phyloP scores from a whole-genome alignment of 1,284 basidiomycete genomes.

The Leucoagaricus sp. region DNA sequence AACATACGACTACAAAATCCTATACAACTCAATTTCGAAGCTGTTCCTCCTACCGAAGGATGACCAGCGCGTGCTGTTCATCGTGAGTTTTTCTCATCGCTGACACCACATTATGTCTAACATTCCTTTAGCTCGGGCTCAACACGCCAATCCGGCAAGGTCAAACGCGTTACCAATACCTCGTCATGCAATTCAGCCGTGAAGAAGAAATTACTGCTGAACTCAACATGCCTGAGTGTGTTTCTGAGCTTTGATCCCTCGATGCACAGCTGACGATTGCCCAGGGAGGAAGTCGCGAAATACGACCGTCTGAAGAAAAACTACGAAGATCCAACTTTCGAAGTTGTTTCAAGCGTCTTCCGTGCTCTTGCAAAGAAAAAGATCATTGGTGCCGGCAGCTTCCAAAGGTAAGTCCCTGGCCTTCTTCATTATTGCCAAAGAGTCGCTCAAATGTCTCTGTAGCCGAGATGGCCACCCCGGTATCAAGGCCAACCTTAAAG shows the following conservation, averaged over 20 bases:
- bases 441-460: neutral
- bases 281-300: slow-evolving; percentile 70
- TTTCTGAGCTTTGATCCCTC: slow-evolving; percentile 10
- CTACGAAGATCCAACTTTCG: slow-evolving; percentile 93
- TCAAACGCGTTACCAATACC: slow-evolving; percentile 96
- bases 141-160: slow-evolving; percentile 96
- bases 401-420: slow-evolving; percentile 67
- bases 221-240: slow-evolving; percentile 90
- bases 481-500: slow-evolving; percentile 98
- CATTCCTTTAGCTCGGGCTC: slow-evolving; percentile 68
- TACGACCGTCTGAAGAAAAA: slow-evolving; percentile 88
- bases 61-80: slow-evolving; percentile 94
- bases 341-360: slow-evolving; percentile 95
- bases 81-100: slow-evolving; percentile 53
- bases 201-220: slow-evolving; percentile 98
- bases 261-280: neutral
- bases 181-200: slow-evolving; percentile 96
- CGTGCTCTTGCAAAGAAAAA: slow-evolving; percentile 90
- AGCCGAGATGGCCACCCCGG: slow-evolving; percentile 78
- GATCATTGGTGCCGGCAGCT: slow-evolving; percentile 83
- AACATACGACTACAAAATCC: slow-evolving; percentile 99
- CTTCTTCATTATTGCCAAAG: slow-evolving; percentile 4
- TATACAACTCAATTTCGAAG: slow-evolving; percentile 87
- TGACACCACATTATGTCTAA: neutral
- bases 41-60: slow-evolving; percentile 97